Evolutionary conservation across 208 protist species (phyloP).

Genomic region (Angomonas ambiguus): DNA sequence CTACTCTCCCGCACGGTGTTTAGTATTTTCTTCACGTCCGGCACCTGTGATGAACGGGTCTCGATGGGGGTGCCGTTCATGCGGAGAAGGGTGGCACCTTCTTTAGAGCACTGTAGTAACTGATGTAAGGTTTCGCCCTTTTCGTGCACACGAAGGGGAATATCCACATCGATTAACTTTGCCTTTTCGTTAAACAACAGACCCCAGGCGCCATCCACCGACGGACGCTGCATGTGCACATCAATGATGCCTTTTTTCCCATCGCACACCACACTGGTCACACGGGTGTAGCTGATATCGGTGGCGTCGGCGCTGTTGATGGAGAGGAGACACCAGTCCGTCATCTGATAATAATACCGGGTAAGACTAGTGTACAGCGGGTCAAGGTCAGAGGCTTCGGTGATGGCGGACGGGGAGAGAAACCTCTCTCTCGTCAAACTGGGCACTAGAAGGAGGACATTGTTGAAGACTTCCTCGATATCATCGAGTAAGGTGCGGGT

Average conservation of each 20-base stretch:
- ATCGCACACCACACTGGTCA: constrained; percentile 30
- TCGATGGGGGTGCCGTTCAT: constrained; percentile 27
- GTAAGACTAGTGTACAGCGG: constrained; percentile 10
- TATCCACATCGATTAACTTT: constrained; percentile 55
- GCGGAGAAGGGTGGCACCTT: constrained; percentile 35
- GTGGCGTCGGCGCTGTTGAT: constrained; percentile 26
- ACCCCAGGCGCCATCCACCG: constrained; percentile 41
- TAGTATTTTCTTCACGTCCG: constrained; percentile 12
- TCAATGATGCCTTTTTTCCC: constrained; percentile 20
- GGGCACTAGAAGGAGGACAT: constrained; percentile 21
- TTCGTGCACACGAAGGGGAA: constrained; percentile 52
- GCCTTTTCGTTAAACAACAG: constrained; percentile 67
- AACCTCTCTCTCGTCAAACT: background rate
- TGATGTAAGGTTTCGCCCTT: constrained; percentile 40
- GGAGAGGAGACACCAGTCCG: constrained; percentile 48
- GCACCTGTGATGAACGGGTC: background rate
- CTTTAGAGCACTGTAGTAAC: constrained; percentile 22
- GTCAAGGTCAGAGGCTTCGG: background rate
- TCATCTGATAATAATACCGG: constrained; percentile 66
- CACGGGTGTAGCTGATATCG: constrained; percentile 33
- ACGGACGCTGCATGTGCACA: constrained; percentile 38
- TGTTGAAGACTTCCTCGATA: constrained; percentile 46
- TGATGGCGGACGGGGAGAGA: background rate
- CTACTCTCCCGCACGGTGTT: constrained; percentile 14
- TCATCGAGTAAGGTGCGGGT: constrained; percentile 54